Conservation (phyloP, 306 rosid genomes). For the Trichosanthes cucumerina region DNA sequence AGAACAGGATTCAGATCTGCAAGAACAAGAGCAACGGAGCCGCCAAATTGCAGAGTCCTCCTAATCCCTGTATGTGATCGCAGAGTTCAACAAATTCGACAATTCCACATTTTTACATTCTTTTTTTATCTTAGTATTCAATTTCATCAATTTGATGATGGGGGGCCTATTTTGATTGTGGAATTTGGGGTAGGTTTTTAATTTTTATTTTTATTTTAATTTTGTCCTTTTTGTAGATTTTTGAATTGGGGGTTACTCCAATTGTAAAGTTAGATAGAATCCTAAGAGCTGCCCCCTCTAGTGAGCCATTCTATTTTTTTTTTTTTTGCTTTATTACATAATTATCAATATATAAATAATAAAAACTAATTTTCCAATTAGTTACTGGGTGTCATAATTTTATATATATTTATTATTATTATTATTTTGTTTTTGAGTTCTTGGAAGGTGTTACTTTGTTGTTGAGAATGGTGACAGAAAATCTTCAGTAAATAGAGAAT, state of each 20-base stretch:
- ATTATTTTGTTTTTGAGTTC: neutral
- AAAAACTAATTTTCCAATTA: neutral
- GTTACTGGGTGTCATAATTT: neutral
- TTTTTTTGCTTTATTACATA: neutral
- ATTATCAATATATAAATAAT: neutral
- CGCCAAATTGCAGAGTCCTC: conserved; percentile 11
- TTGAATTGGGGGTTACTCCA: neutral
- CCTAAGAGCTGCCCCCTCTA: neutral
- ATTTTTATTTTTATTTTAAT: neutral
- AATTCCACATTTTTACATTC: neutral
- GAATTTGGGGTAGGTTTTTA: neutral
- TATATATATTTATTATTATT: too few relatives aligned
- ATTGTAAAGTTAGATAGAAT: neutral
- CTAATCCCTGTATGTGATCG: neutral
- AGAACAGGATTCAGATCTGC: conserved; percentile 34
- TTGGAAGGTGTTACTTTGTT: neutral
- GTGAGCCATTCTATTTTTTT: neutral
- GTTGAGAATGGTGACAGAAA: neutral
- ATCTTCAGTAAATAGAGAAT: neutral
- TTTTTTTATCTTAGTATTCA: neutral
- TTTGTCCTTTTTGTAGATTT: neutral
- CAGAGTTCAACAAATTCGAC: neutral
- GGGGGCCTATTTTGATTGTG: neutral
- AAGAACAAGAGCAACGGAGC: conserved; percentile 26
- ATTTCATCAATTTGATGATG: neutral